These are phyloP conservation scores for Melaleuca quinquenervia DNA, from an alignment of 345 rosid genomes.

Conservation along the genomic window DNA sequence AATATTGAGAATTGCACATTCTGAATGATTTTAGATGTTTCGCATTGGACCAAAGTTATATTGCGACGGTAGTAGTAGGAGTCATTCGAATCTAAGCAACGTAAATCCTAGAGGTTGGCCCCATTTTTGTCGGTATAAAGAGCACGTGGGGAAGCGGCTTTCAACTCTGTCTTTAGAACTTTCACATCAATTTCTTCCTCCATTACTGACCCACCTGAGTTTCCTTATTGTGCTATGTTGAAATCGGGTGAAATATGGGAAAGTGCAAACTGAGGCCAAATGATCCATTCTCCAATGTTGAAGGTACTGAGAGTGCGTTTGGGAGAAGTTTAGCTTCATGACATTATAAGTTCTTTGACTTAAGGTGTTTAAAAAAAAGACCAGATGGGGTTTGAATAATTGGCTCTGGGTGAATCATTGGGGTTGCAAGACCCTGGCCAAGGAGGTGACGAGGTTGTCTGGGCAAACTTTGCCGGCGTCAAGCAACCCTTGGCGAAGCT, in stretches of 20 bases:
- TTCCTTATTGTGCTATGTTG: not conserved
- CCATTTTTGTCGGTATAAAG: not conserved
- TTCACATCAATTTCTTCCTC: not conserved
- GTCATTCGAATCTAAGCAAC: not conserved
- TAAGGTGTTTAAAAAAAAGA: not conserved
- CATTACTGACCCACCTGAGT: not conserved
- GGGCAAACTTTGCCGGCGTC: rapidly evolving
- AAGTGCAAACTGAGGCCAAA: not conserved
- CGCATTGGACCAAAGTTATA: not conserved
- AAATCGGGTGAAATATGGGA: not conserved
- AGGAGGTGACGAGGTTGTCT: not conserved
- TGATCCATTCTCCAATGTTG: not conserved
- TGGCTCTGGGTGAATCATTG: not conserved
- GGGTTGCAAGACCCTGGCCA: not conserved
- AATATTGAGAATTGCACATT: not conserved
- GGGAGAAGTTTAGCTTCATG: not conserved
- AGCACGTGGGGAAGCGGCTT: not conserved
- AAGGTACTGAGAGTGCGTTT: not conserved
- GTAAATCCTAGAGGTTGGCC: not conserved
- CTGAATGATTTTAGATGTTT: not conserved
- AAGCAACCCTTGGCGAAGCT: not conserved
- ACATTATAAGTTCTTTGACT: not conserved
- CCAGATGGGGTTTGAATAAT: not conserved
- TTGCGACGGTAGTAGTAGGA: not conserved
- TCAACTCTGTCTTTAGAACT: not conserved